Base-by-base conservation (phyloP, 2,329 filamentous ascomycete species). In the Aureobasidium sp. region DNA sequence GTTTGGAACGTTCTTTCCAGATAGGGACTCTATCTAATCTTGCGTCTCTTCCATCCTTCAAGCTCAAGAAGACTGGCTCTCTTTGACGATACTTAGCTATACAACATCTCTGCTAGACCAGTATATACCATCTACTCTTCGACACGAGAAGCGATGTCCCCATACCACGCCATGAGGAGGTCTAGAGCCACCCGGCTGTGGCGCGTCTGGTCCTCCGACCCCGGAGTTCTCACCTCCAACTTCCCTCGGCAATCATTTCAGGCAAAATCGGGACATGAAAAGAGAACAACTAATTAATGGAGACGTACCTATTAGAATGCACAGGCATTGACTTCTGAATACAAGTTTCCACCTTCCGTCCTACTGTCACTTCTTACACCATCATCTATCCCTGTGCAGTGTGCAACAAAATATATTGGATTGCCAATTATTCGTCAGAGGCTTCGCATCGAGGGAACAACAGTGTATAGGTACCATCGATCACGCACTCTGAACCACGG, bases 201-300 rank as follows among this genome's bases (percentile, higher is more conserved):
- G 41, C 53, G 39, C 9, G 41, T 44, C 27, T 32, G 7, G 32
- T 48, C 54, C 54, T 48, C 54, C 54, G 54, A 58, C 54, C 42
- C 32, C 54, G 54, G 53, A 44, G 53, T 37, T 47, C 42, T 58
- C 42, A 37, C 42, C 41, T 13, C 29, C 21, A n/a, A 48, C 39
- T 57, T 6, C 53, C 54, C 42, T 58, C 54, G 54, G 54, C 54
- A 58, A 48, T 58, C 41, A 13, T 39, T 30, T 37, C 14, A 58
- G 54, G 42, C 41, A 58, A 48, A 47, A 47, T 27, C 54, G 54
- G 54, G 54, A 58, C 37, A 27, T 57, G 37, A 10, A 16, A 27
- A 30, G 21, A 54, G 30, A 16, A 41, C 50, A 37, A 30, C 9
- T 32, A 36, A 30, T 21, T 21, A 21, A 21, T 21, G 8, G 41